These are phyloP conservation scores for Sporormia fimetaria DNA, from an alignment of 495 filamentous ascomycete genomes.

Conservation along the genomic window DNA sequence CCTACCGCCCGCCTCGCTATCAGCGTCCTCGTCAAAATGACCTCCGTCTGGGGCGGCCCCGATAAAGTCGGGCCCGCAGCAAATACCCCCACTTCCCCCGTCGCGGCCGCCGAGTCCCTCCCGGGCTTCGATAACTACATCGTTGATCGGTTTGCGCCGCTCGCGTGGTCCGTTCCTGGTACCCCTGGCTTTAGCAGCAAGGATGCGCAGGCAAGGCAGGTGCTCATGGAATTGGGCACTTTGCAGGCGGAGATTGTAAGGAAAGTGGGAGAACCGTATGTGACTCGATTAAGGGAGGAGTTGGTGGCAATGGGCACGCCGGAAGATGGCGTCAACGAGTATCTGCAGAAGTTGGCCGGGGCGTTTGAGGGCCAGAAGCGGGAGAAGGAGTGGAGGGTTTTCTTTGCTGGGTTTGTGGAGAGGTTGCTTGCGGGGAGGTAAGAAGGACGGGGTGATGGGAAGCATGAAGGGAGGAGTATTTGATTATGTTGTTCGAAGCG, in stretches of 20 bases:
- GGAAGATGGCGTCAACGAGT: slow-evolving; percentile 40
- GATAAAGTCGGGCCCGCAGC: slow-evolving; percentile 40
- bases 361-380: slow-evolving; percentile 23
- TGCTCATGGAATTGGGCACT: slow-evolving; percentile 69
- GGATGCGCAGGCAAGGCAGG: slow-evolving; percentile 75
- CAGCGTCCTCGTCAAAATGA: slow-evolving; percentile 67
- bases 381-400: slow-evolving; percentile 29
- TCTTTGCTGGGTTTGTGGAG: slow-evolving; percentile 30
- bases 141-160: slow-evolving; percentile 72
- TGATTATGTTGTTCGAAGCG: too few species aligned
- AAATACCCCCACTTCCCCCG: slow-evolving; percentile 31
- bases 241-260: slow-evolving; percentile 78
- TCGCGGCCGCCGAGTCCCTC: slow-evolving; percentile 41
- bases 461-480: background rate
- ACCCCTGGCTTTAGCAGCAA: slow-evolving; percentile 64
- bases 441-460: too few species aligned
- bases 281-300: slow-evolving; percentile 45
- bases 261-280: slow-evolving; percentile 63
- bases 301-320: slow-evolving; percentile 45
- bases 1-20: slow-evolving; percentile 78
- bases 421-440: background rate
- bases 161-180: slow-evolving; percentile 75
- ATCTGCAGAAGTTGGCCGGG: slow-evolving; percentile 41
- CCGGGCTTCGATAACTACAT: slow-evolving; percentile 90
- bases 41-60: slow-evolving; percentile 70